Evolutionary conservation across 2,329 filamentous ascomycete species (phyloP), one percentile per base, ranked within the genome.

Genomic region (Cryphonectria radicalis): DNA sequence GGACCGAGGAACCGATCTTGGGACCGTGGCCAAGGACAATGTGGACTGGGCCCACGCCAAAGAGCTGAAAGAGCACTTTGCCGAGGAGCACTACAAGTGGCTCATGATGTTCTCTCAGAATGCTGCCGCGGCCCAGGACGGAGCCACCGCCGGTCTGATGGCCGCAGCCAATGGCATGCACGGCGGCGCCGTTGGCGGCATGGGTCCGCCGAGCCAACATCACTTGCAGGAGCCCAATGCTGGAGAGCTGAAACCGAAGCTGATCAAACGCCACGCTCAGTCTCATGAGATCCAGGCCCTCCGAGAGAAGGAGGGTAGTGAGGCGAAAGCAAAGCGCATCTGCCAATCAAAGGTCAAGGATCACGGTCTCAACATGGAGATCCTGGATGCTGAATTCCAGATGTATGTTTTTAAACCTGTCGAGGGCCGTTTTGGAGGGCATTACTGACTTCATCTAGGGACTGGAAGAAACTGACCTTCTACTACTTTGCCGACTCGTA

Each of bases 401-500:
- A 97, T 97, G 95, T 97, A 85, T 88, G 93, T 87, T 25, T 22
- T 8, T 5, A 50, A 32, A 32, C n/a, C 17, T 32, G 57, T n/a
- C 60, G 35, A 40, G 11, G 11, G 17, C 7, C 11, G 14, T 14
- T 43, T 28, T 22, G 19, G 10, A 43, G 43, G 28, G 5, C 13
- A 62, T 42, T 43, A 42, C 72, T 76, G 43, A 72, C 68, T 57
- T 40, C 63, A 57, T 60, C 28, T 76, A 98, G 95, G 91, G 96
- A 99, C 80, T 98, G 94, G 90, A 97, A 98, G 83, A 99, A 99
- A 81, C 85, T 99, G 70, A 99, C 97, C 0, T 98, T 98, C 82
- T 99, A 98, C 84, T 99, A 98, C 83, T 99, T 98, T 80, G 95
- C 96, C 68, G 95, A 98, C 78, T 91, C 94, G 0, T 99, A 99